Conservation (phyloP, 148 eudicot genomes). For the Vaccinium myrtillus region DNA sequence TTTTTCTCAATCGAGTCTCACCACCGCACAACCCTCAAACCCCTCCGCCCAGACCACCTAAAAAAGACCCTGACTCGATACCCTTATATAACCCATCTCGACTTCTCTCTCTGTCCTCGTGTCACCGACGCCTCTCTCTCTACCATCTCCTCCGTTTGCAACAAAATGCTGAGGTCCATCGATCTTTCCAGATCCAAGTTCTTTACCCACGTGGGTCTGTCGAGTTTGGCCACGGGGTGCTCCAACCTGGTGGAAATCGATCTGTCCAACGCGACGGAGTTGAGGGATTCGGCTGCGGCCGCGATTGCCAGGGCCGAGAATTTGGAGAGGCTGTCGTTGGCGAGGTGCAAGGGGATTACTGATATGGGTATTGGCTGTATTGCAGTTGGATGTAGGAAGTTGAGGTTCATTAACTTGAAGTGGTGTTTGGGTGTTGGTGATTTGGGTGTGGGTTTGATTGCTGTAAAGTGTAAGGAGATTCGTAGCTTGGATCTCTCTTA, state of each 20-base stretch:
- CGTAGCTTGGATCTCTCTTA: slow-evolving; percentile 83
- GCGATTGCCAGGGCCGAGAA: slow-evolving; percentile 71
- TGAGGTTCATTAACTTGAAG: slow-evolving; percentile 66
- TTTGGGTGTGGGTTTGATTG: slow-evolving; percentile 87
- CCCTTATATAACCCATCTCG: slow-evolving; percentile 34
- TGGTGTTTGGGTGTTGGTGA: slow-evolving; percentile 95
- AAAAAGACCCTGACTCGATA: slow-evolving; percentile 45
- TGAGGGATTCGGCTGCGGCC: slow-evolving; percentile 57
- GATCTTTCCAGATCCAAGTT: slow-evolving; percentile 64
- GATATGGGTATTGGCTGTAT: slow-evolving; percentile 97
- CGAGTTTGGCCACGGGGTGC: slow-evolving; percentile 50
- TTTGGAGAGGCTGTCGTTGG: slow-evolving; percentile 67
- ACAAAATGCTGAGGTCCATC: slow-evolving; percentile 35
- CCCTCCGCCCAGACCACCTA: slow-evolving; percentile 57
- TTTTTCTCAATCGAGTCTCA: slow-evolving; percentile 53
- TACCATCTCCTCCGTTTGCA: slow-evolving; percentile 19
- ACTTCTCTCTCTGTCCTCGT: slow-evolving; percentile 75
- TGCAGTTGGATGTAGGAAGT: slow-evolving; percentile 83
- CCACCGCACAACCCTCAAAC: slow-evolving; percentile 56
- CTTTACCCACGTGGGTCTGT: slow-evolving; percentile 57
- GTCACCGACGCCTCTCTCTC: slow-evolving; percentile 51
- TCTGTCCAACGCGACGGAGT: slow-evolving; percentile 64
- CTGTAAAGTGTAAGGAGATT: slow-evolving; percentile 75
- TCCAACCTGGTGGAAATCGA: slow-evolving; percentile 60
- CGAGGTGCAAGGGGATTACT: slow-evolving; percentile 76